Percentiles rank a stretch among this genome's conserved stretches.
These are phyloP conservation scores for Kwoniella newhampshirensis DNA, from an alignment of 768 basidiomycete genomes.

Conservation along the genomic window DNA sequence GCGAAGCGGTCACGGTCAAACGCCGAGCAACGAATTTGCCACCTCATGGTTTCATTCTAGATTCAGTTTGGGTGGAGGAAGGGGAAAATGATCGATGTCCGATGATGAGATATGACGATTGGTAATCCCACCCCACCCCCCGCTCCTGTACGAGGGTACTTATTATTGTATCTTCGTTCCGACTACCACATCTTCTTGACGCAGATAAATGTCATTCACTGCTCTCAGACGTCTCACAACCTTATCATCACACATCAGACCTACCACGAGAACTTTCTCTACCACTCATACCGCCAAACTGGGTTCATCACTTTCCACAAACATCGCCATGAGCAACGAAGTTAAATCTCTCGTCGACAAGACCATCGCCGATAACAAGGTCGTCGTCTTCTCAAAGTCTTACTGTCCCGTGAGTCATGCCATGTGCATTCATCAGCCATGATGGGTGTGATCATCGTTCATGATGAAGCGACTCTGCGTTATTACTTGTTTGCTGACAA, in stretches of 20 bases:
- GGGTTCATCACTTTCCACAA: constrained; percentile 42
- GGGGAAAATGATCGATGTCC: too few relatives aligned
- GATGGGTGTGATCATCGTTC: too few relatives aligned
- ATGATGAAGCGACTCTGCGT: too few relatives aligned
- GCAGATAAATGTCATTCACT: constrained; percentile 17
- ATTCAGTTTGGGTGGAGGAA: too few relatives aligned
- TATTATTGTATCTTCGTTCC: background rate
- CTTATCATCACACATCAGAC: constrained; percentile 15
- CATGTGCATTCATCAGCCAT: too few relatives aligned
- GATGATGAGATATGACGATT: background rate
- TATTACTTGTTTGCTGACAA: too few relatives aligned
- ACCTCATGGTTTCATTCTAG: too few relatives aligned
- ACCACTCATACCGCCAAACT: constrained; percentile 32
- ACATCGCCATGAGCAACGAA: constrained; percentile 37
- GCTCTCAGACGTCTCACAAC: constrained; percentile 24
- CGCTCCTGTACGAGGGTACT: too few relatives aligned
- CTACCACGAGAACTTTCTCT: background rate
- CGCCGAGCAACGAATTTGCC: too few relatives aligned
- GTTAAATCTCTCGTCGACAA: constrained; percentile 43
- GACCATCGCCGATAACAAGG: constrained; percentile 45
- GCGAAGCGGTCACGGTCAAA: too few relatives aligned
- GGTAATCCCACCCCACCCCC: background rate
- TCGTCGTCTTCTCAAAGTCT: constrained; percentile 48
- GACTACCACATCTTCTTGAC: constrained; percentile 6
- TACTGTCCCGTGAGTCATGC: constrained; percentile 49